A percentile compares a stretch with the other conserved stretches of the same genome.
Evolutionary conservation across 306 rosid genomes (phyloP).

Genomic region (Bauhinia variegata): DNA sequence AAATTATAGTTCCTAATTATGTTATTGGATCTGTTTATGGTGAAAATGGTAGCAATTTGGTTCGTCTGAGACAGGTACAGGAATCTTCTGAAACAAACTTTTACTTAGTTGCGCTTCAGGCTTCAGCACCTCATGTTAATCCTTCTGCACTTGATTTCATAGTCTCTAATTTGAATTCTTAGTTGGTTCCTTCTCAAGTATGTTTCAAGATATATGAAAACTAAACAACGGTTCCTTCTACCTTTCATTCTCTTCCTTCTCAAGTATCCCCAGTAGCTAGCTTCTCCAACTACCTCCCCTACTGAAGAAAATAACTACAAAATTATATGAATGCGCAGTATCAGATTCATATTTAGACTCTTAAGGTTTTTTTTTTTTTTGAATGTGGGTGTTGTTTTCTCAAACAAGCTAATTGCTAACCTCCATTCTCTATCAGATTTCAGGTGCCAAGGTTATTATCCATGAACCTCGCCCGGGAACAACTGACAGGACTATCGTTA

Average conservation of each 20-base stretch:
- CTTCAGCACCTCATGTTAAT: constrained; percentile 1
- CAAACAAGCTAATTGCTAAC: constrained; percentile 5
- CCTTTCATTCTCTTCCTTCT: too few species aligned
- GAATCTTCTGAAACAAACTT: not conserved
- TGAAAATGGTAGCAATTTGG: constrained; percentile 83
- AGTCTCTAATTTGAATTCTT: constrained; percentile 15
- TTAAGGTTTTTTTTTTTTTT: too few species aligned
- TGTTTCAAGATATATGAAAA: too few species aligned
- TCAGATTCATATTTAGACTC: not conserved
- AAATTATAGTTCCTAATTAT: constrained; percentile 87
- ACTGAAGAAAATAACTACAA: too few species aligned
- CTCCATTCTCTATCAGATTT: constrained; percentile 55
- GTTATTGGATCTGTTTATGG: constrained; percentile 84
- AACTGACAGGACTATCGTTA: constrained; percentile 68
- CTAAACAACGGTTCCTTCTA: too few species aligned
- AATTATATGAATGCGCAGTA: not conserved
- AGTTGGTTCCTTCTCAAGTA: not conserved
- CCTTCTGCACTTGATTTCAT: constrained; percentile 6
- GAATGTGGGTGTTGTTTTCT: constrained; percentile 13
- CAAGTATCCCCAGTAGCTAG: too few species aligned
- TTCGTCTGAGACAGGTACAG: constrained; percentile 88
- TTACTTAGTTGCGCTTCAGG: constrained; percentile 7
- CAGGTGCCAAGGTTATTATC: constrained; percentile 87
- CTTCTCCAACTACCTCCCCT: not conserved
- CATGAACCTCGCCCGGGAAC: constrained; percentile 78